Conservation (phyloP, 306 rosid genomes). For the Lagenaria siceraria region DNA sequence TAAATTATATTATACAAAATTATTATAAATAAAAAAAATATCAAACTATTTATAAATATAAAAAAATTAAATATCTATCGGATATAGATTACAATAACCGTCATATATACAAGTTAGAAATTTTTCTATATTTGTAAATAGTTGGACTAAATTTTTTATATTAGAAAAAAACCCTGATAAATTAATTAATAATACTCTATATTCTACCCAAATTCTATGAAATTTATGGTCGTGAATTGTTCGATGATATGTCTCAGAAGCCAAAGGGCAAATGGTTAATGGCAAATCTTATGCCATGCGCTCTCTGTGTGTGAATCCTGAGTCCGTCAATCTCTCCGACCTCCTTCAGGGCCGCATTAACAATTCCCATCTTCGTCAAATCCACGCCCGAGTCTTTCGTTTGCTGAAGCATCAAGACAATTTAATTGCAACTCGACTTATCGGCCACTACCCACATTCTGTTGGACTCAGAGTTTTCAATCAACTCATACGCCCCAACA, state of each 20-base stretch:
- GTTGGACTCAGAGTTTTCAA: constrained; percentile 23
- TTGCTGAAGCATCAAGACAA: constrained; percentile 42
- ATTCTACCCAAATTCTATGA: too few species aligned
- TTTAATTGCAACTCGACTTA: constrained; percentile 49
- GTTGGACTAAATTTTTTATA: too few species aligned
- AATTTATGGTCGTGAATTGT: not conserved
- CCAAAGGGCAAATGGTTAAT: not conserved
- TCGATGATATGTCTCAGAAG: not conserved
- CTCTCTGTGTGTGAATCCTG: constrained; percentile 1
- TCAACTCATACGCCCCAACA: constrained; percentile 35
- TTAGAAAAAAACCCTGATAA: too few species aligned
- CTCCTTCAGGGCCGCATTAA: constrained; percentile 30
- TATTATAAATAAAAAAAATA: too few species aligned
- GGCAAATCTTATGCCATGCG: constrained; percentile 4
- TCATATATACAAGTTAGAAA: too few species aligned
- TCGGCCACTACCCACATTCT: constrained; percentile 39
- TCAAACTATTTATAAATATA: too few species aligned
- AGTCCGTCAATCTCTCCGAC: constrained; percentile 12
- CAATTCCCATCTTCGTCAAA: constrained; percentile 30
- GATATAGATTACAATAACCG: too few species aligned
- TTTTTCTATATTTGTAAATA: too few species aligned
- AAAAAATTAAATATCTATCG: too few species aligned
- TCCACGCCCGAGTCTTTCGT: constrained; percentile 34
- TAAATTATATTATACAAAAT: too few species aligned
- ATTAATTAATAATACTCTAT: too few species aligned